A percentile compares a stretch with the other conserved stretches of the same genome.
Evolutionary conservation across 805 yeast species (phyloP).

Genomic region (Candida rishiriensis): DNA sequence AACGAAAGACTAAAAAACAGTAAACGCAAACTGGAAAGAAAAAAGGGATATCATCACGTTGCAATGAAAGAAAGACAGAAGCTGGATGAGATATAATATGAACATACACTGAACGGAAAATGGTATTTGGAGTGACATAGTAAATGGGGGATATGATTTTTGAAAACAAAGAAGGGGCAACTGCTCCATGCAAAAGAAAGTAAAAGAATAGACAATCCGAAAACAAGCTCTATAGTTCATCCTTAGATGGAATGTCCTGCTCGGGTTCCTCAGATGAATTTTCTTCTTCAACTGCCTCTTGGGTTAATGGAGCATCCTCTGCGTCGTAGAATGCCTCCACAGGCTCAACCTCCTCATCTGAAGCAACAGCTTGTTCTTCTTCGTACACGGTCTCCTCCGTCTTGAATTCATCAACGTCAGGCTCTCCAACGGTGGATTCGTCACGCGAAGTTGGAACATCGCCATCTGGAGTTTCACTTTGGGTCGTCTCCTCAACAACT

Average conservation of each 20-base stretch:
- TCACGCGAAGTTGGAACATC: conserved; percentile 2
- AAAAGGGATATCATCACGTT: too few species aligned
- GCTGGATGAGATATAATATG: too few species aligned
- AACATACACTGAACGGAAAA: too few species aligned
- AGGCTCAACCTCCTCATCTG: background rate
- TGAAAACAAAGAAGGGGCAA: background rate
- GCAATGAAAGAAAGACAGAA: too few species aligned
- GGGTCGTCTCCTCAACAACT: conserved; percentile 13
- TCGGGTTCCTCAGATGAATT: background rate
- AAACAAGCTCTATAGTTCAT: background rate
- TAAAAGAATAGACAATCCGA: too few species aligned
- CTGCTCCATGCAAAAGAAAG: too few species aligned
- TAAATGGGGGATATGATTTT: too few species aligned
- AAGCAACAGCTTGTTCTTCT: background rate
- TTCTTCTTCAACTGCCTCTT: background rate
- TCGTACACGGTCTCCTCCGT: conserved; percentile 2
- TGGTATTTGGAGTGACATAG: too few species aligned
- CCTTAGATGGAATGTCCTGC: conserved; percentile 1
- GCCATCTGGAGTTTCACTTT: conserved; percentile 4
- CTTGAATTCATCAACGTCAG: conserved; percentile 8
- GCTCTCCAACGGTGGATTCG: conserved; percentile 15
- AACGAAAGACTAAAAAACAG: too few species aligned
- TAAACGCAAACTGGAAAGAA: too few species aligned
- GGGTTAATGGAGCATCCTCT: background rate
- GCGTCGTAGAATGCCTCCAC: background rate